Evolutionary conservation across 2,329 filamentous ascomycete species (phyloP).

Genomic region (Alternaria sp.): DNA sequence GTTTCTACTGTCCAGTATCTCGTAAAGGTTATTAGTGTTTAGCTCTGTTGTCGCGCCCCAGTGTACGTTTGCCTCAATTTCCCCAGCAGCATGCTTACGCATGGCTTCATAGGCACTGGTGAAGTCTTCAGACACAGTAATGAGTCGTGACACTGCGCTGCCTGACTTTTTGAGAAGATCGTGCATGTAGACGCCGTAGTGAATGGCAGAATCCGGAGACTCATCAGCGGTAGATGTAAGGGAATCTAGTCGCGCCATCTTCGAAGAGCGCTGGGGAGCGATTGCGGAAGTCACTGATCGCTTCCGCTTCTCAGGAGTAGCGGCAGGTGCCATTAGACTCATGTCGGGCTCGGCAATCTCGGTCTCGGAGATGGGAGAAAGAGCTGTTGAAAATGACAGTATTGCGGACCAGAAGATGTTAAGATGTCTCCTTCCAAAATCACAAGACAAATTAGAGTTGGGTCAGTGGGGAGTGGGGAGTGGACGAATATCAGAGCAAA

Average conservation of each 20-base stretch:
- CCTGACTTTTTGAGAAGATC: background rate
- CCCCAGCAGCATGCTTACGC: conserved; percentile 1
- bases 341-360: background rate
- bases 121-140: conserved; percentile 1
- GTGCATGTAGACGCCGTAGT: conserved; percentile 7
- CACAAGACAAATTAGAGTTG: background rate
- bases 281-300: background rate
- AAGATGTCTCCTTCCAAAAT: too few species aligned
- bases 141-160: background rate
- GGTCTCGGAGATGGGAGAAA: background rate
- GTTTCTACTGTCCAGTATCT: conserved; percentile 1
- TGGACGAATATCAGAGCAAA: background rate
- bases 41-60: conserved; percentile 11
- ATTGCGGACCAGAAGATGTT: background rate
- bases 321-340: background rate
- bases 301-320: conserved; percentile 1
- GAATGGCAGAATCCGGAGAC: background rate
- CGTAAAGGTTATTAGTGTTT: conserved; percentile 2
- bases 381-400: background rate
- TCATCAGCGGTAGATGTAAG: background rate
- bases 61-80: background rate
- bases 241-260: background rate
- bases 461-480: too few species aligned
- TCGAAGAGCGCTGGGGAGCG: background rate
- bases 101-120: conserved; percentile 5